These are phyloP conservation scores for Fraxinus xanthoxyloides DNA, from an alignment of 305 asterid species.

Conservation along the genomic window DNA sequence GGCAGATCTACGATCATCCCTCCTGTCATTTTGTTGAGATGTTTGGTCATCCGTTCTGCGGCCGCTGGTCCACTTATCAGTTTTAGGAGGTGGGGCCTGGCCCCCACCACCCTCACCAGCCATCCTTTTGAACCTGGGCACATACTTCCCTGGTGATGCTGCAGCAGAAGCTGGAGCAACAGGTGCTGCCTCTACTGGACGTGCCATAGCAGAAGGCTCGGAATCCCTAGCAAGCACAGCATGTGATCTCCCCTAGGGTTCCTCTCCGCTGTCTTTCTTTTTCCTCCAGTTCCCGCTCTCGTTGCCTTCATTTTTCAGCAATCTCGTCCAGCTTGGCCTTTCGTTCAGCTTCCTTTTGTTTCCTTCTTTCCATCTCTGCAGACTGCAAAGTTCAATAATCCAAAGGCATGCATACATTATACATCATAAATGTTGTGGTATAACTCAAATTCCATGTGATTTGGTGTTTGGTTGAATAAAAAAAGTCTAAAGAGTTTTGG, in stretches of 20 bases:
- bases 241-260: constrained; percentile 42
- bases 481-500: no score
- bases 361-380: constrained; percentile 59
- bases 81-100: constrained; percentile 49
- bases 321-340: constrained; percentile 85
- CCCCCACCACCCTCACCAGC: constrained; percentile 32
- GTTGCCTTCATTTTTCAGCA: constrained; percentile 84
- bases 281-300: constrained; percentile 80
- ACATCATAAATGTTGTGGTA: not conserved
- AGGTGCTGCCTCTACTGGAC: constrained; percentile 35
- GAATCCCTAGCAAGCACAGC: constrained; percentile 31
- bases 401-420: not conserved
- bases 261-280: constrained; percentile 61
- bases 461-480: no score
- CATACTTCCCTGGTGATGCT: constrained; percentile 50
- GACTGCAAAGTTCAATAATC: constrained; percentile 35
- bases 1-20: constrained; percentile 43
- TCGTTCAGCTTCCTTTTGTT: constrained; percentile 76
- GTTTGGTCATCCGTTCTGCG: constrained; percentile 39
- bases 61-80: constrained; percentile 63
- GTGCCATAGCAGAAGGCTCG: constrained; percentile 33
- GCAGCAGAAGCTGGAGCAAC: constrained; percentile 33
- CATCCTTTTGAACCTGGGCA: constrained; percentile 48
- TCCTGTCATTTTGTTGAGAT: constrained; percentile 46
- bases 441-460: no score